These are phyloP conservation scores for Rhodotorula mucilaginosa DNA, from an alignment of 1,284 basidiomycete genomes.

Conservation along the genomic window DNA sequence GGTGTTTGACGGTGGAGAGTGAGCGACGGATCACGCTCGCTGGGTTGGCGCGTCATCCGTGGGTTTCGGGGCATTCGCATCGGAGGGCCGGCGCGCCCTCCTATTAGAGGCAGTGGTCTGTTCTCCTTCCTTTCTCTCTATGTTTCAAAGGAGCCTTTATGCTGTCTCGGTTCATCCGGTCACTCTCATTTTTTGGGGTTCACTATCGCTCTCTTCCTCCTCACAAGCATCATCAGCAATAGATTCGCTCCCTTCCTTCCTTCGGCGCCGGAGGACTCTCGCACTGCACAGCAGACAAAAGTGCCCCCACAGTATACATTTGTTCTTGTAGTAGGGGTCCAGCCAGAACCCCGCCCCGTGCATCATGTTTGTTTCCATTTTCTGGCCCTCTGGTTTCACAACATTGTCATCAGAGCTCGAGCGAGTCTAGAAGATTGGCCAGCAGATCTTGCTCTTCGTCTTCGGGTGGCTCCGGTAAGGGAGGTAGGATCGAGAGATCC, in stretches of 20 bases:
- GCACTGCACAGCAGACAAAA: no score
- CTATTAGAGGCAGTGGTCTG: neutral
- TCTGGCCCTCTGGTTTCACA: no score
- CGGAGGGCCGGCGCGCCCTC: neutral
- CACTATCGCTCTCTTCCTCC: neutral
- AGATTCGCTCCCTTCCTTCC: neutral
- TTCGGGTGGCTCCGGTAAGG: neutral
- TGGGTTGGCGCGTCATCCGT: slow-evolving; percentile 44
- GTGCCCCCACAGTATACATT: no score
- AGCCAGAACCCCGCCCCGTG: no score
- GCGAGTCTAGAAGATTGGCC: no score
- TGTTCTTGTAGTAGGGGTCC: no score
- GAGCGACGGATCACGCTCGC: slow-evolving; percentile 42
- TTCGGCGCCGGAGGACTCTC: no score
- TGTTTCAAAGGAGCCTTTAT: no score
- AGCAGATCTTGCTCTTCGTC: neutral
- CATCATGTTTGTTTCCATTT: no score
- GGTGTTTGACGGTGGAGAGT: slow-evolving; percentile 45
- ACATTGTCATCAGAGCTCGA: no score
- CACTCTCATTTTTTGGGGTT: neutral
- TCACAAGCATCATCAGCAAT: neutral
- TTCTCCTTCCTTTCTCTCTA: neutral
- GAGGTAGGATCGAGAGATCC: neutral
- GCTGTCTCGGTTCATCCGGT: neutral
- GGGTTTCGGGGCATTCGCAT: slow-evolving; percentile 38